Percentiles rank a stretch among this genome's conserved stretches.
These are phyloP conservation scores for Penicillium parvum DNA, from an alignment of 495 filamentous ascomycete species.

Conservation along the genomic window DNA sequence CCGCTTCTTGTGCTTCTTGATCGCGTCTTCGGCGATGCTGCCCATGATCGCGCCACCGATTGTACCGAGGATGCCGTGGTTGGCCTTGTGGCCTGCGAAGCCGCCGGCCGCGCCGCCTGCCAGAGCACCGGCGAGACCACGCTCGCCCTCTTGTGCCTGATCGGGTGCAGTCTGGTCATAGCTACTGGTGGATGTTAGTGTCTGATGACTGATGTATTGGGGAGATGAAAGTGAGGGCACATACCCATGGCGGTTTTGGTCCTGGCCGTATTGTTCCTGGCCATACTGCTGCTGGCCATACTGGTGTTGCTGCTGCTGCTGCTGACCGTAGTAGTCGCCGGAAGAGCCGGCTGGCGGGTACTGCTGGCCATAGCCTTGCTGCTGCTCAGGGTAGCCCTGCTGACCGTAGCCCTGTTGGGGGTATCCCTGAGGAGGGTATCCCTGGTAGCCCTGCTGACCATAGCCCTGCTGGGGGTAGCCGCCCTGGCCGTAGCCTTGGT, in stretches of 20 bases:
- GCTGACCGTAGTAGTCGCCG: conserved; percentile 32
- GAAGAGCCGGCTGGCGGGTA: conserved; percentile 10
- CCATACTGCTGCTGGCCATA: conserved; percentile 23
- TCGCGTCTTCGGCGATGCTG: conserved; percentile 41
- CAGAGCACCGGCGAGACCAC: conserved; percentile 44
- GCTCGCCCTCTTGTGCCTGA: conserved; percentile 44
- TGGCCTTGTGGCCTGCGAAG: conserved; percentile 47
- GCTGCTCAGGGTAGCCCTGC: conserved; percentile 17
- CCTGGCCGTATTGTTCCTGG: conserved; percentile 26
- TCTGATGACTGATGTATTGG: too few species aligned
- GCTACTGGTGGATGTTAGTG: conserved; percentile 14
- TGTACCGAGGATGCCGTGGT: conserved; percentile 48
- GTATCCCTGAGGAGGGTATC: too few species aligned
- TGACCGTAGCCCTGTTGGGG: conserved; percentile 25
- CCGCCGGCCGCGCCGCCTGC: conserved; percentile 45
- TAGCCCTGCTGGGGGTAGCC: conserved; percentile 21
- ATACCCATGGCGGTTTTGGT: conserved; percentile 26
- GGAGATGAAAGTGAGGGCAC: conserved; percentile 4
- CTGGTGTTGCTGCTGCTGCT: conserved; percentile 17
- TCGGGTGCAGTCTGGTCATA: conserved; percentile 31
- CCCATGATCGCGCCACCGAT: conserved; percentile 48
- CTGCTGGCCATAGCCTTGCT: background rate
- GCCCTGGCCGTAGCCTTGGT: conserved; percentile 33
- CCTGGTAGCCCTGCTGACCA: conserved; percentile 25
- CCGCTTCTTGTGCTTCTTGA: conserved; percentile 42